Evolutionary conservation across 2,329 filamentous ascomycete species (phyloP), one percentile per base, ranked within the genome.

Genomic region (Teratosphaeria nubilosa): DNA sequence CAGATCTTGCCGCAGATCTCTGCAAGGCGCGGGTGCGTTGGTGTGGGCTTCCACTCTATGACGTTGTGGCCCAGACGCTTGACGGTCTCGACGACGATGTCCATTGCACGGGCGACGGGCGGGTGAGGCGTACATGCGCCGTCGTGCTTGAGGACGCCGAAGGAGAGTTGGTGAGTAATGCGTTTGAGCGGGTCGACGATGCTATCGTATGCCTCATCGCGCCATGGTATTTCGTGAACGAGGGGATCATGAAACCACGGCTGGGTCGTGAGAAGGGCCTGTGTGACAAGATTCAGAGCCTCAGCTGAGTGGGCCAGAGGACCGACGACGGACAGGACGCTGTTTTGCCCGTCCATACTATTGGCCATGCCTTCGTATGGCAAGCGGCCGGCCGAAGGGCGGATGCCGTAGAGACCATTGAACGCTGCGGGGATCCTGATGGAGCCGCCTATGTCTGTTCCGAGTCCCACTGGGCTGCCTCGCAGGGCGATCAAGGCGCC

Each of bases 191-290:
- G 66, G 51, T 69, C 65, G 22, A 63, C 62, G 22, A 68, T 56
- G 14, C 79, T 75, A 1, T 78, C 68, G 31, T 74, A 69, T 14
- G 70, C 65, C 2, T 80, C 75, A 25, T 78, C 71, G 2, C 85
- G 78, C 80, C 85, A 90, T 0, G 86, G 86, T 0, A 90, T 75
- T 22, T 86, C 83, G 48, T 83, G 72, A 0, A 86, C 83, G 0
- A 84, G 72, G 0, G 86, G 86, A 68, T 90, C 86, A 62, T 81
- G 73, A 1, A 83, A 70, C 87, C 86, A 90, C 0, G 86, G 86
- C 56, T 82, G 65, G 32, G 78, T 78, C 13, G 74, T 75, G 1
- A 90, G 72, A 1, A 88, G 67, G 0, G 79, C 73, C 64, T 82
- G 78, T 1, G 83, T 76, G 1, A 84, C 66, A 2, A 88, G 70